phyloP scores from a whole-genome alignment of 257 asterid species.

The Forsythia viridissima region DNA sequence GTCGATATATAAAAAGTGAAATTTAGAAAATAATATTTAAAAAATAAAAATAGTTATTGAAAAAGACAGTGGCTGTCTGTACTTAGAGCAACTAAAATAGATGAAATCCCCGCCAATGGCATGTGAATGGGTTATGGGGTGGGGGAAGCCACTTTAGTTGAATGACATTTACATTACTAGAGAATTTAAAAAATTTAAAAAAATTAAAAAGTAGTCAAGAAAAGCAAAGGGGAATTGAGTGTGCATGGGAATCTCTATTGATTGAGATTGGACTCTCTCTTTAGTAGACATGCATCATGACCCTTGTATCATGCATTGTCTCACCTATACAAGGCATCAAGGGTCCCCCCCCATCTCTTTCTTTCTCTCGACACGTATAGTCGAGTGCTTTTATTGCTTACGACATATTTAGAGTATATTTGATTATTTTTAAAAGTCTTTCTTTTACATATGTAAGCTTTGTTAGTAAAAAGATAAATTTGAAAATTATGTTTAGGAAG shows the following conservation, averaged over 20 bases:
- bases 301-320: conserved; percentile 86
- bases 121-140: conserved; percentile 54
- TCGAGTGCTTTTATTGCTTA: not conserved
- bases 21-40: not conserved
- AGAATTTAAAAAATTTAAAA: not conserved
- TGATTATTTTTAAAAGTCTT: too few species aligned
- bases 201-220: not conserved
- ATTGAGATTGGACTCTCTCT: conserved; percentile 65
- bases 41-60: not conserved
- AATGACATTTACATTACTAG: conserved; percentile 21
- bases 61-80: conserved; percentile 12
- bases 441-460: too few species aligned
- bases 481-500: too few species aligned
- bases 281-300: conserved; percentile 89
- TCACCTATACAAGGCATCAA: conserved; percentile 43
- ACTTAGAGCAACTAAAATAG: conserved; percentile 19
- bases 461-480: too few species aligned
- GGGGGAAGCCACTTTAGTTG: conserved; percentile 49
- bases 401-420: not conserved
- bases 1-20: not conserved
- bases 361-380: not conserved
- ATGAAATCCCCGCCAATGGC: conserved; percentile 31
- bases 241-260: conserved; percentile 43
- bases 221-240: conserved; percentile 39
- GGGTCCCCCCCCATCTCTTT: conserved; percentile 37